Evolutionary conservation across 192 early-diverging fungal genomes (phyloP).

Genomic region (Dissophora ornata): DNA sequence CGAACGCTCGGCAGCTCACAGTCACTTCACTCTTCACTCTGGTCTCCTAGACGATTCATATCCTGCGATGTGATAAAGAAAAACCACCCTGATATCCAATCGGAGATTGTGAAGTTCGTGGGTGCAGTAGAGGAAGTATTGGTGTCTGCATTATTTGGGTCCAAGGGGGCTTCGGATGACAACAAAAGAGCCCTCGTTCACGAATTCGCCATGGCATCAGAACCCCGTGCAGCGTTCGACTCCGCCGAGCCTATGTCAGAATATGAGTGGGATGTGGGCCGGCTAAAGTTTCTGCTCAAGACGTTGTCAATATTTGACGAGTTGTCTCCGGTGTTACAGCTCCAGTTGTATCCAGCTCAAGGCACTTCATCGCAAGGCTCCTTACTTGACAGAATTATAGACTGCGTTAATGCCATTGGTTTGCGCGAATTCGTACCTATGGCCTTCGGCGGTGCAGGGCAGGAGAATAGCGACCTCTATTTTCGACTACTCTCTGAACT

Average conservation of each 20-base stretch:
- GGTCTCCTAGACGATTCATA: slow-evolving; percentile 20
- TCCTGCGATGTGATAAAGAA: slow-evolving; percentile 12
- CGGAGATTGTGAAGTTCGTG: slow-evolving; percentile 27
- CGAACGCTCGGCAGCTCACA: too few relatives aligned
- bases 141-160: slow-evolving; percentile 1
- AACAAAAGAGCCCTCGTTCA: slow-evolving; percentile 10
- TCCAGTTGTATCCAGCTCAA: slow-evolving; percentile 26
- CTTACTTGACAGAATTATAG: slow-evolving; percentile 11
- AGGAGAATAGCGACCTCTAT: slow-evolving; percentile 20
- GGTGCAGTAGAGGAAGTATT: slow-evolving; percentile 22
- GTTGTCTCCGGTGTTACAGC: slow-evolving; percentile 12
- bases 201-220: slow-evolving; percentile 13
- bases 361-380: not conserved
- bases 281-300: slow-evolving; percentile 27
- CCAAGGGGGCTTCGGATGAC: slow-evolving; percentile 2
- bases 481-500: slow-evolving; percentile 19
- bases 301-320: slow-evolving; percentile 35
- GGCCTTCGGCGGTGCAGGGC: not conserved
- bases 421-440: slow-evolving; percentile 4
- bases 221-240: slow-evolving; percentile 9
- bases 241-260: slow-evolving; percentile 7
- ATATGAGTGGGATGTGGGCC: slow-evolving; percentile 35
- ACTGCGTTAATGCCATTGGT: not conserved
- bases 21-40: too few relatives aligned
- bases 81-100: slow-evolving; percentile 14